Conservation (phyloP, 768 basidiomycete species). For the Leccinum variicolor region DNA sequence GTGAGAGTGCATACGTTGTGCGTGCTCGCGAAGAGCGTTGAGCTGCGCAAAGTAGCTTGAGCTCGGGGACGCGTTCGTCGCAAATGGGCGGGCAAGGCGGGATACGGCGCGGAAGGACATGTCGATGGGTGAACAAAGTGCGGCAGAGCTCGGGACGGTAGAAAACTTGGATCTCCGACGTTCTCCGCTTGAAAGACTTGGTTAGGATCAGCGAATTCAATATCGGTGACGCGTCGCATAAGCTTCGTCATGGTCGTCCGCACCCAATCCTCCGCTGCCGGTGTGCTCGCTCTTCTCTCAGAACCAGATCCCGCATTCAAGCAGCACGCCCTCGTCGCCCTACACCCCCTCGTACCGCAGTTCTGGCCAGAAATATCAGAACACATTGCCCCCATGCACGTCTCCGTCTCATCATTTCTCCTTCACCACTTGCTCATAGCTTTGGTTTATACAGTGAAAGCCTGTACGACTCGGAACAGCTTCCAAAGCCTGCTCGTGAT, state of each 20-base stretch:
- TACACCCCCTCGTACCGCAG: constrained; percentile 82
- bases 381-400: constrained; percentile 84
- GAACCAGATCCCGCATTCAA: constrained; percentile 88
- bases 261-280: constrained; percentile 79
- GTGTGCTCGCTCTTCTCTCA: constrained; percentile 85
- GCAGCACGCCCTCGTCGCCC: constrained; percentile 82
- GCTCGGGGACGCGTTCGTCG: constrained; percentile 37
- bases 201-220: background rate
- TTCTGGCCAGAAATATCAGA: constrained; percentile 99
- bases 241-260: constrained; percentile 55
- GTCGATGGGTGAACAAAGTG: constrained; percentile 6
- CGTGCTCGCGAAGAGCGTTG: constrained; percentile 61
- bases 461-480: constrained; percentile 78
- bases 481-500: constrained; percentile 71
- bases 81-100: constrained; percentile 32
- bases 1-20: constrained; percentile 45
- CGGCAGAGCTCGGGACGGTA: constrained; percentile 29
- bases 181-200: constrained; percentile 32
- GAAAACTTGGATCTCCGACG: constrained; percentile 18
- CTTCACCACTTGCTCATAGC: constrained; percentile 7
- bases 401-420: constrained; percentile 17
- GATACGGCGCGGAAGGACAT: constrained; percentile 46
- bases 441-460: constrained; percentile 61
- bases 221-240: constrained; percentile 40
- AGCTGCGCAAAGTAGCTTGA: constrained; percentile 48